These are phyloP conservation scores for Cinchona pubescens DNA, from an alignment of 257 asterid species.

Conservation along the genomic window DNA sequence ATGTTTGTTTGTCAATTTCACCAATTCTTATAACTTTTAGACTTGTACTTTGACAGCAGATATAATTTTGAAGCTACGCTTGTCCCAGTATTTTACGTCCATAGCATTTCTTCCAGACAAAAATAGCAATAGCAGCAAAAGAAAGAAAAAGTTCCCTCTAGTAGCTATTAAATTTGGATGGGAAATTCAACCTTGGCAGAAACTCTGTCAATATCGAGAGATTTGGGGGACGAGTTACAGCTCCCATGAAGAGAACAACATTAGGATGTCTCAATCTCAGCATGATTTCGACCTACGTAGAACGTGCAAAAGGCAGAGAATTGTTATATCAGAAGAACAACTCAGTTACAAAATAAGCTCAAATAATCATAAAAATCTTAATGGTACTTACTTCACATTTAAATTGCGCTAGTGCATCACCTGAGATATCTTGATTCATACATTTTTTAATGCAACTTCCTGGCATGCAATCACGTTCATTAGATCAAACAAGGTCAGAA, in stretches of 20 bases:
- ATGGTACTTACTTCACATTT: constrained; percentile 70
- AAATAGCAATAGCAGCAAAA: not conserved
- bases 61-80: not conserved
- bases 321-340: constrained; percentile 2
- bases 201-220: constrained; percentile 91
- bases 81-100: not conserved
- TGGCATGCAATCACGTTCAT: constrained; percentile 33
- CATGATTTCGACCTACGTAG: constrained; percentile 84
- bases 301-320: constrained; percentile 6
- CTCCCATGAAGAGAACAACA: constrained; percentile 98
- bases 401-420: constrained; percentile 83
- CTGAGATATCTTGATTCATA: constrained; percentile 95
- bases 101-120: not conserved
- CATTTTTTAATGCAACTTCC: constrained; percentile 99
- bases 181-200: constrained; percentile 74
- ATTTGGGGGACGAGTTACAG: constrained; percentile 89
- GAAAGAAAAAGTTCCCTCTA: not conserved
- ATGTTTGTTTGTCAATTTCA: not conserved
- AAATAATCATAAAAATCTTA: not conserved
- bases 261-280: constrained; percentile 95
- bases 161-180: constrained; percentile 2
- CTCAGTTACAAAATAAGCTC: not conserved
- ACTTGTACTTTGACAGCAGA: not conserved
- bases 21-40: not conserved
- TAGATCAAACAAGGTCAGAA: not conserved